Percentiles rank a stretch among this genome's conserved stretches.
Evolutionary conservation across 78 protist genomes (phyloP).

Genomic region (Isochrysis galbana): DNA sequence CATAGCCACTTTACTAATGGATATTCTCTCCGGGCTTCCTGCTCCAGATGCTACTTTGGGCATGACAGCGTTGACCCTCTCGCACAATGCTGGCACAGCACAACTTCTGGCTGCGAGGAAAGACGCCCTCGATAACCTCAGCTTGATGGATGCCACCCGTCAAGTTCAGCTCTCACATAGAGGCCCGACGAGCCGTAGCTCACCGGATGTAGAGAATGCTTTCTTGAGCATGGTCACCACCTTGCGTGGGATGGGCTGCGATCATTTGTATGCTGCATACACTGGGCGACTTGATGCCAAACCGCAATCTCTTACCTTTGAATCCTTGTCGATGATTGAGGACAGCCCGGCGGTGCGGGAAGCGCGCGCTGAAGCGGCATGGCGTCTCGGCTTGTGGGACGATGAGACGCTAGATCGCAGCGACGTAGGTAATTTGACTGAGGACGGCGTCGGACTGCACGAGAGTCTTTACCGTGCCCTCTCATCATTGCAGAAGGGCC

Average conservation of each 20-base stretch:
- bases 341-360: background rate
- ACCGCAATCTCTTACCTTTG: background rate
- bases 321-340: background rate
- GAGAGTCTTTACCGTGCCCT: background rate
- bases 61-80: background rate
- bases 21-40: background rate
- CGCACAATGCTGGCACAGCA: background rate
- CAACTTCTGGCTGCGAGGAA: background rate
- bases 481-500: background rate
- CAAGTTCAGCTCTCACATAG: background rate
- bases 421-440: background rate
- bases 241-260: background rate
- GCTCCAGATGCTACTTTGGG: background rate
- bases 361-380: background rate
- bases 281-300: background rate
- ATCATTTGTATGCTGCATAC: background rate
- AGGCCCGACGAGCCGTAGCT: background rate
- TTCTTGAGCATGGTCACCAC: background rate
- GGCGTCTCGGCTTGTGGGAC: slow-evolving; percentile 2
- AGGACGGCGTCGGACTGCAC: background rate
- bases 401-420: background rate
- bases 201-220: background rate
- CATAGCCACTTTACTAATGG: no score
- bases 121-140: background rate
- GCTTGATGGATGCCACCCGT: background rate